phyloP scores from a whole-genome alignment of 1,284 basidiomycete species.

The Spongiforma sp. region DNA sequence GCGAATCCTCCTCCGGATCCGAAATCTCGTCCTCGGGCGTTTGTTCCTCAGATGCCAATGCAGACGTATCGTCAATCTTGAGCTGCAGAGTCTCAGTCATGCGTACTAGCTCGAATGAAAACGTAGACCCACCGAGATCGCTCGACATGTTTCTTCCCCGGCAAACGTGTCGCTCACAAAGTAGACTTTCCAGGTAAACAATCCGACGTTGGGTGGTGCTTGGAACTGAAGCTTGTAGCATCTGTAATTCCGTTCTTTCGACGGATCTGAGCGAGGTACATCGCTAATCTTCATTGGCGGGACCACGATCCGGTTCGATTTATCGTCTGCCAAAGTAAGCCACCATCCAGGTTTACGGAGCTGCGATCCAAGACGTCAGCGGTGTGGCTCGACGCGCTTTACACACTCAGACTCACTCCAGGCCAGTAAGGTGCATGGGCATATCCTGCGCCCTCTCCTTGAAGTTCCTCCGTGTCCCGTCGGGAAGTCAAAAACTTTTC shows the following conservation, averaged over 20 bases:
- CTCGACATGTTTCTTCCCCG: slow-evolving; percentile 77
- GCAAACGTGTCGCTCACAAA: slow-evolving; percentile 89
- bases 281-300: slow-evolving; percentile 88
- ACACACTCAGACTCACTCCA: slow-evolving; percentile 56
- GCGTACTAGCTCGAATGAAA: no score
- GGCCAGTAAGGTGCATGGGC: slow-evolving; percentile 95
- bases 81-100: slow-evolving; percentile 53
- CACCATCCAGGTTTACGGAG: slow-evolving; percentile 90
- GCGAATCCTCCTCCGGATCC: slow-evolving; percentile 92
- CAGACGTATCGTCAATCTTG: slow-evolving; percentile 78
- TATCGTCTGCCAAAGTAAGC: slow-evolving; percentile 91
- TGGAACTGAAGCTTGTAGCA: slow-evolving; percentile 95
- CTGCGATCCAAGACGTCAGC: slow-evolving; percentile 42
- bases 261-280: slow-evolving; percentile 69
- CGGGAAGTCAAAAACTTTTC: slow-evolving; percentile 70
- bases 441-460: slow-evolving; percentile 56
- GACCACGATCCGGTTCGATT: slow-evolving; percentile 89
- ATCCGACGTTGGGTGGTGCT: slow-evolving; percentile 84
- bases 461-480: slow-evolving; percentile 66
- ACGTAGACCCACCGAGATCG: slow-evolving; percentile 78
- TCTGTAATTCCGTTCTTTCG: slow-evolving; percentile 71
- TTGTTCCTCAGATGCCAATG: slow-evolving; percentile 62
- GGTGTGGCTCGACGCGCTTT: not conserved
- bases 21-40: slow-evolving; percentile 90
- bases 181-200: slow-evolving; percentile 91